Evolutionary conservation across 2,329 filamentous ascomycete genomes (phyloP), one percentile per base, ranked within the genome.

Genomic region (Trichophyton schoenleinii): DNA sequence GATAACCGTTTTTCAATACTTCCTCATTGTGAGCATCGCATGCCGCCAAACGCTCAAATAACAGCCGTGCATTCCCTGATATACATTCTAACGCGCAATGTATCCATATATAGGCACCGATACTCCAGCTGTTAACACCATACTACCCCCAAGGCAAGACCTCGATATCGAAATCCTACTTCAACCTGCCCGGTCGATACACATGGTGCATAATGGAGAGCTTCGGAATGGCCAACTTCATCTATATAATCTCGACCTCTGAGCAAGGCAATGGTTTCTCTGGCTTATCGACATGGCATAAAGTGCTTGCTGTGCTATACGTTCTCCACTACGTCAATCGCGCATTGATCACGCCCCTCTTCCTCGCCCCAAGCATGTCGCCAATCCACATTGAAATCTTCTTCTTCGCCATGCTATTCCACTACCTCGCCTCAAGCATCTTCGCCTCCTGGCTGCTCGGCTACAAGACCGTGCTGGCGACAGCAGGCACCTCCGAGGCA

Each of bases 121-220:
- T 84, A 1, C 59, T 83, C 22, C 91, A 96, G 83, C 95, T 87
- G 86, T 63, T 86, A 61, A 76, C 81, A n/a, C 81, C 83, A 61
- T 96, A 84, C 81, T 94, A 96, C 73, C 89, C 89, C 58, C 90
- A 92, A 78, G 94, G 94, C 72, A 97, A 97, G 76, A 96, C 91
- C 2, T 95, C 90, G 2, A 81, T 85, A 18, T 64, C 68, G 25
- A 67, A 65, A 57, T 91, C 87, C 68, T 77, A 77, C 11, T 78
- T 94, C 71, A 99, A 99, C 75, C 74, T 97, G n/a, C 89, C 91
- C 1, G 94, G 94, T 64, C 89, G 88, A 68, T 78, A 89, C 65
- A 91, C 84, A 62, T 99, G 94, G 94, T 81, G 88, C 61, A 82
- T 85, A 1, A 96, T 96, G 90, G 94, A 99, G 74, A 77, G 82